Base-by-base conservation (phyloP, 805 yeast species). In the Dipodascus albidus region DNA sequence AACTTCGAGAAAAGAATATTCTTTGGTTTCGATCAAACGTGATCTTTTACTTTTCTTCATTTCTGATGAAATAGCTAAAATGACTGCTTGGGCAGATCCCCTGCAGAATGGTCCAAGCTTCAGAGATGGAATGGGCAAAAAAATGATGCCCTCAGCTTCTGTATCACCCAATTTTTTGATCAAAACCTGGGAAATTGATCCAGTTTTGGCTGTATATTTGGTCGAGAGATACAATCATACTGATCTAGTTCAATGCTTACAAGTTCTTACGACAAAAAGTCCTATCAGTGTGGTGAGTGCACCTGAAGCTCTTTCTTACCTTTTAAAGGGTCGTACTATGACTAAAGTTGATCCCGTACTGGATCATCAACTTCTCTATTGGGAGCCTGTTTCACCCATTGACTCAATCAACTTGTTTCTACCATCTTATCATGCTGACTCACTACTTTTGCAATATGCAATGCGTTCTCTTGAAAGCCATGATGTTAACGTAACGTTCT, bases 401-500 rank as follows among this genome's bases (percentile, higher is more conserved):
- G 89, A 86, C 61, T 81, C 96, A 1, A 88, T 93, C 60, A 85
- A 85, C 55, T 73, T 87, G 59, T 87, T 93, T 64, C 72, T 85
- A 59, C 95, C 95, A 2, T 82, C 83, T 9, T 81, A 77, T 64
- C 82, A 83, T 33, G 69, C 69, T 31, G 79, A 86, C 61, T 81
- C 93, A 0, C 76, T 72, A 60, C 73, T 87, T 21, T 69, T 87
- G 55, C 99, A 93, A 68, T 93, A 83, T 64, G 84, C 96, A 14
- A 85, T 91, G 85, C 76, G 95, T 60, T 85, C 97, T 0, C 71
- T 93, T 58, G 96, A 89, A 66, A 76, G 81, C 20, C 95, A 87
- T 62, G 96, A 88, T 62, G 88, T 87, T 38, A 85, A 86, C 61
- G 71, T 85, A 57, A 87, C 96, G 0, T 93, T 95, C 72, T 93